These are phyloP conservation scores for Laetiporus sulphureus DNA, from an alignment of 1,284 basidiomycete genomes.

Conservation along the genomic window DNA sequence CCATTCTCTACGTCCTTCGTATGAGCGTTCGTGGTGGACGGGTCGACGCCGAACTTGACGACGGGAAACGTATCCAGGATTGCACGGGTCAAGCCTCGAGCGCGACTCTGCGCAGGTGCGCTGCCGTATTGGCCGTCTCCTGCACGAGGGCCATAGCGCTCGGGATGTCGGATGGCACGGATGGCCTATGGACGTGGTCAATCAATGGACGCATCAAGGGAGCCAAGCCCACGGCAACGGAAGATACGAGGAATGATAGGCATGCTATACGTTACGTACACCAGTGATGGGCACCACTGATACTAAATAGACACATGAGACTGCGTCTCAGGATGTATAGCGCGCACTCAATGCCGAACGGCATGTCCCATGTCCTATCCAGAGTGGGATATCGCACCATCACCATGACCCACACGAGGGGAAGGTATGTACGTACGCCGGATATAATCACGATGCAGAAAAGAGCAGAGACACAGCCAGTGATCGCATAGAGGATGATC, in stretches of 20 bases:
- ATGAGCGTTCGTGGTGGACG: not conserved
- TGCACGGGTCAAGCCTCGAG: slow-evolving; percentile 78
- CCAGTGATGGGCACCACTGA: too few species aligned
- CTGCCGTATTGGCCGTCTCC: slow-evolving; percentile 34
- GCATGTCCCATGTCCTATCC: too few species aligned
- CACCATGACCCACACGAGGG: too few species aligned
- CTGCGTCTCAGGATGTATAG: too few species aligned
- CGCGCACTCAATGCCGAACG: too few species aligned
- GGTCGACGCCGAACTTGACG: slow-evolving; percentile 65
- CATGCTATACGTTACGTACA: too few species aligned
- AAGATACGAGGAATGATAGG: too few species aligned
- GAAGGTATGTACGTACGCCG: slow-evolving; percentile 46
- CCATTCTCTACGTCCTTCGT: slow-evolving; percentile 29
- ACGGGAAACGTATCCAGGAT: slow-evolving; percentile 93
- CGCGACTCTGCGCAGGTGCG: slow-evolving; percentile 54
- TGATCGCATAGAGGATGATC: slow-evolving; percentile 85
- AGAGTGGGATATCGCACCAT: too few species aligned
- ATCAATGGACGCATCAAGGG: slow-evolving; percentile 4
- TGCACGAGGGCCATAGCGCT: slow-evolving; percentile 77
- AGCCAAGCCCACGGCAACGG: too few species aligned
- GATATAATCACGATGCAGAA: slow-evolving; percentile 79
- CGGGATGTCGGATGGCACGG: slow-evolving; percentile 81
- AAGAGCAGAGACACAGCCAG: slow-evolving; percentile 76
- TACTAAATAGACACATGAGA: too few species aligned
- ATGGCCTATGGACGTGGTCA: slow-evolving; percentile 47